Conservation (phyloP, 2,329 filamentous ascomycete genomes). For the Blumeriella jaapii region DNA sequence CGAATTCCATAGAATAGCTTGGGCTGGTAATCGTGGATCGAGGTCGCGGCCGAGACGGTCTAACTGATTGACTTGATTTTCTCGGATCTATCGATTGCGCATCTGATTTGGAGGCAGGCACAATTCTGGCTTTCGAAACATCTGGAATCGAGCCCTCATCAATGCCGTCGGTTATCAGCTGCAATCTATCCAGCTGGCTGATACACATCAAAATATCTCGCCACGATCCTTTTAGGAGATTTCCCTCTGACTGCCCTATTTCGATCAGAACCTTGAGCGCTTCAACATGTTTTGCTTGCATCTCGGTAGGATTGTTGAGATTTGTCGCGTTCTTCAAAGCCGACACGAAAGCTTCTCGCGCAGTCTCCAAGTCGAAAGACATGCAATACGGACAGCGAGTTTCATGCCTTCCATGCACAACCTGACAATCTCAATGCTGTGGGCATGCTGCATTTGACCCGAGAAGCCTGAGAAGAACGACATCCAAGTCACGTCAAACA, state of each 20-base stretch:
- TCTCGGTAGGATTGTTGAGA: constrained; percentile 88
- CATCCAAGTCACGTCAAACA: constrained; percentile 99
- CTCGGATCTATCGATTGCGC: constrained; percentile 40
- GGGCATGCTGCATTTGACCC: constrained; percentile 83
- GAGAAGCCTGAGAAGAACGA: constrained; percentile 93
- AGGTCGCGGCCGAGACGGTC: constrained; percentile 37
- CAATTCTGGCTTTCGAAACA: constrained; percentile 70
- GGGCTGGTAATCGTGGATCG: constrained; percentile 36
- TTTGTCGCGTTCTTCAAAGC: constrained; percentile 90
- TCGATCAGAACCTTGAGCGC: constrained; percentile 86
- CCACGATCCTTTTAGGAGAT: constrained; percentile 82
- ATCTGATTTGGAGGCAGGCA: constrained; percentile 42
- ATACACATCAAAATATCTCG: constrained; percentile 91
- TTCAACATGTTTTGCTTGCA: constrained; percentile 92
- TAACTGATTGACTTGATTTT: constrained; percentile 49
- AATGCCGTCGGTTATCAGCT: constrained; percentile 87
- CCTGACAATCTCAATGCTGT: constrained; percentile 85
- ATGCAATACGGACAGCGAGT: constrained; percentile 84
- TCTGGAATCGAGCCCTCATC: constrained; percentile 89
- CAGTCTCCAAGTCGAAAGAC: constrained; percentile 90
- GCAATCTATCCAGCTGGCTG: constrained; percentile 88
- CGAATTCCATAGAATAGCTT: constrained; percentile 64
- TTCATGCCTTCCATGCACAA: constrained; percentile 93
- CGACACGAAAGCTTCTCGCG: constrained; percentile 87
- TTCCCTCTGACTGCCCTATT: constrained; percentile 85